A percentile compares a stretch with the other conserved stretches of the same genome.
Evolutionary conservation across 257 asterid species (phyloP).

Genomic region (Nicotiana otophora): DNA sequence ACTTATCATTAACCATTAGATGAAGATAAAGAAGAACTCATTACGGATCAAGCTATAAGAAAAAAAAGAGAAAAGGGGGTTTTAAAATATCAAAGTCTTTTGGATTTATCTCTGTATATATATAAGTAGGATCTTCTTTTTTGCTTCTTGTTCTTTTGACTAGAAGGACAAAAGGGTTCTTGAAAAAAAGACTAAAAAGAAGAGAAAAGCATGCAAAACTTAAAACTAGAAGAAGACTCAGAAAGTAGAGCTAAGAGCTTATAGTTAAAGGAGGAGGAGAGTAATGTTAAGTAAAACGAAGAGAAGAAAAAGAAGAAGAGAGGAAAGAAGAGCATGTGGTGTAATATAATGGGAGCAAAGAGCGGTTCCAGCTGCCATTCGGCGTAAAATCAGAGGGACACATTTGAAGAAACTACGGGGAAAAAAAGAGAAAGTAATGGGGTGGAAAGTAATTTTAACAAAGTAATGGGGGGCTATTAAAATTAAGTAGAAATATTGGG

Average conservation of each 20-base stretch:
- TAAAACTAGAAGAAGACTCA: background rate
- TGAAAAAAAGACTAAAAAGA: background rate
- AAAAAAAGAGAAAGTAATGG: background rate
- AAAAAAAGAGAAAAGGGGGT: background rate
- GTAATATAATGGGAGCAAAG: conserved; percentile 65
- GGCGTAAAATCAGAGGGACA: conserved; percentile 72
- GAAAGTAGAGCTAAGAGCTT: conserved; percentile 14
- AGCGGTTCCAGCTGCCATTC: conserved; percentile 87
- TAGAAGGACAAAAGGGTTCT: background rate
- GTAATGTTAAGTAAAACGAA: conserved; percentile 5
- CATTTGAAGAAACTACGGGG: background rate
- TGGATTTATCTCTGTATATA: background rate
- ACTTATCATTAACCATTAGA: background rate
- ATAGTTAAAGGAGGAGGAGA: conserved; percentile 22
- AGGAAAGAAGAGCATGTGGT: conserved; percentile 48
- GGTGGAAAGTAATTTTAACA: background rate
- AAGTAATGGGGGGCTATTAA: background rate
- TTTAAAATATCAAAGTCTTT: background rate
- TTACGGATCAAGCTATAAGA: background rate
- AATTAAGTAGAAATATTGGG: conserved; percentile 6
- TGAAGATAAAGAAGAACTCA: background rate
- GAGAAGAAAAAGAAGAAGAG: conserved; percentile 10
- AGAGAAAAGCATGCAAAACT: conserved; percentile 4
- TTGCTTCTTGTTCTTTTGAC: background rate
- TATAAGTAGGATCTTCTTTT: background rate